Evolutionary conservation across 805 yeast genomes (phyloP).

Genomic region (Pichia ethanolica): DNA sequence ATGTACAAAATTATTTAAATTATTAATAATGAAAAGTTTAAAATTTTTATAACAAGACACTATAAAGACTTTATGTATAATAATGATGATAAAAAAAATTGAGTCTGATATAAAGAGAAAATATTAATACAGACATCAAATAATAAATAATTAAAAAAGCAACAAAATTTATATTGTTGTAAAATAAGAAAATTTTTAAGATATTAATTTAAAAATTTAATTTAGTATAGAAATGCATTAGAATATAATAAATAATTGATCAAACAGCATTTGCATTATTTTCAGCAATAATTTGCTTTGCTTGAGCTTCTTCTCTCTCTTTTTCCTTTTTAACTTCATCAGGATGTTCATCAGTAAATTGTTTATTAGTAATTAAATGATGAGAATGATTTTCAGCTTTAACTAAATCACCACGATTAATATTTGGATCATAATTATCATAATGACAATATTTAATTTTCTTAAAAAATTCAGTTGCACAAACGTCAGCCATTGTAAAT

Average conservation of each 20-base stretch:
- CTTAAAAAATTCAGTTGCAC: conserved; percentile 50
- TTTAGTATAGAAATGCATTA: no score
- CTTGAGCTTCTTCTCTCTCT: conserved; percentile 6
- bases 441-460: conserved; percentile 49
- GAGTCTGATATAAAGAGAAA: no score
- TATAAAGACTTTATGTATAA: no score
- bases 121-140: no score
- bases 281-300: conserved; percentile 3
- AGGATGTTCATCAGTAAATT: conserved; percentile 36
- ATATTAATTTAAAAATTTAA: no score
- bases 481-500: conserved; percentile 48
- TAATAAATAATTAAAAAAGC: no score
- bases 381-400: conserved; percentile 45
- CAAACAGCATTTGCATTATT: not conserved
- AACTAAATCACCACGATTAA: conserved; percentile 14
- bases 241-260: not conserved
- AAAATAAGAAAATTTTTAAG: no score
- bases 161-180: no score
- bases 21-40: no score
- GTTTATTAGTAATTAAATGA: conserved; percentile 63
- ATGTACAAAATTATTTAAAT: not conserved
- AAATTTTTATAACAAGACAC: no score
- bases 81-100: no score
- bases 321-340: conserved; percentile 22
- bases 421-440: conserved; percentile 17